Conservation (phyloP, 192 early-diverging fungal genomes). For the Globomyces pollinis-pini region DNA sequence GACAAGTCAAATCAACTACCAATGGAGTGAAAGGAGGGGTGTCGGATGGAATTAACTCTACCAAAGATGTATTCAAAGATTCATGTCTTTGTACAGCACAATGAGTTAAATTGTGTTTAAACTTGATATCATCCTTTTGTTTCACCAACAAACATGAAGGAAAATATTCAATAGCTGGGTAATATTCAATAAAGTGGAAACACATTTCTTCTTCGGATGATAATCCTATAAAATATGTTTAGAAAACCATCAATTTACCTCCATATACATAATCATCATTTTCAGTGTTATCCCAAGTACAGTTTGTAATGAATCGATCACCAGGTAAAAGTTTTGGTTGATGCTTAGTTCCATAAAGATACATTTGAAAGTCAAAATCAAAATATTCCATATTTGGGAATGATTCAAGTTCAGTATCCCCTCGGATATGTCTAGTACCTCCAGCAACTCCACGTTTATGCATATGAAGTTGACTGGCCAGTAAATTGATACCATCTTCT, state of each 20-base stretch:
- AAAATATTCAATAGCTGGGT: conserved; percentile 5
- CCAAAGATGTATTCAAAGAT: too few species aligned
- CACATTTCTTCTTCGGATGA: conserved; percentile 8
- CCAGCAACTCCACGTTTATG: not conserved
- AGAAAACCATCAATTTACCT: too few species aligned
- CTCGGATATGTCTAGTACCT: not conserved
- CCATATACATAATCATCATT: not conserved
- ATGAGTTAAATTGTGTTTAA: too few species aligned
- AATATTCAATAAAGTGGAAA: conserved; percentile 11
- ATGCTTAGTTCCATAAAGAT: not conserved
- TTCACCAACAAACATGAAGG: not conserved
- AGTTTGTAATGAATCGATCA: conserved; percentile 2
- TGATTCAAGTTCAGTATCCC: not conserved
- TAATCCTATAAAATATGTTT: too few species aligned
- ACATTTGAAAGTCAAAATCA: conserved; percentile 10
- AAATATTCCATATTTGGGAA: not conserved
- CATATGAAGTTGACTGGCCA: conserved; percentile 1
- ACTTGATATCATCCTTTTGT: too few species aligned
- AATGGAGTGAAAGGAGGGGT: not conserved
- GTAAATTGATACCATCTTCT: not conserved
- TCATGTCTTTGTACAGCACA: too few species aligned
- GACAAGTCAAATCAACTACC: not conserved
- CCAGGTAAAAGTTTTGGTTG: not conserved
- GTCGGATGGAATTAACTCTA: too few species aligned
- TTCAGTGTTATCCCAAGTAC: not conserved